These are phyloP conservation scores for Hyphopichia khmerensis DNA, from an alignment of 1,139 yeast genomes.

Conservation along the genomic window DNA sequence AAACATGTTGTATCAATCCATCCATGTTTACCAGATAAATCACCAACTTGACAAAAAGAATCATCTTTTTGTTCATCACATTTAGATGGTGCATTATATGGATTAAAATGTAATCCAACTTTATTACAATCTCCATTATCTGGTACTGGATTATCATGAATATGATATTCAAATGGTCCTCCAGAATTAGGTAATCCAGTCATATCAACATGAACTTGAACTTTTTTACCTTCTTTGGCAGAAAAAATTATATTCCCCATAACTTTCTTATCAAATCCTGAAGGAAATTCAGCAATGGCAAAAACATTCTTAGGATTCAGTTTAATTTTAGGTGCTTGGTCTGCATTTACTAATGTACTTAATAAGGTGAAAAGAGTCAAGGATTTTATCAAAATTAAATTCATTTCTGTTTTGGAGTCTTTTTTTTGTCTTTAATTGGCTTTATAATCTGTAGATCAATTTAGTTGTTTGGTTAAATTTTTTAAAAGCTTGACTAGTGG, in stretches of 20 bases:
- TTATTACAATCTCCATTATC: constrained; percentile 45
- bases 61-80: constrained; percentile 49
- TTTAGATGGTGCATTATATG: constrained; percentile 44
- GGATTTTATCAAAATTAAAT: not conserved
- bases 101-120: constrained; percentile 54
- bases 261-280: constrained; percentile 36
- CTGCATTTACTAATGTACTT: constrained; percentile 22
- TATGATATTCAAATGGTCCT: constrained; percentile 62
- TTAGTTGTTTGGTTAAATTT: not conserved
- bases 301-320: constrained; percentile 46
- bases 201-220: constrained; percentile 60
- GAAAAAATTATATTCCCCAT: constrained; percentile 53
- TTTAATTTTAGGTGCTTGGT: constrained; percentile 38
- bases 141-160: constrained; percentile 51
- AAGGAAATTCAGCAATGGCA: constrained; percentile 59
- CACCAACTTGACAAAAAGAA: constrained; percentile 58
- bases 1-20: constrained; percentile 55
- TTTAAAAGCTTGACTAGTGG: not conserved
- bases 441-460: not conserved
- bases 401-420: constrained; percentile 1
- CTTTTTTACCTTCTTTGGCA: constrained; percentile 44
- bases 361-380: not conserved
- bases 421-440: not conserved
- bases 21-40: constrained; percentile 65
- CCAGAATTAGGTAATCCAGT: constrained; percentile 55